Base-by-base conservation (phyloP, 805 yeast species). In the Wickerhamomyces alni region DNA sequence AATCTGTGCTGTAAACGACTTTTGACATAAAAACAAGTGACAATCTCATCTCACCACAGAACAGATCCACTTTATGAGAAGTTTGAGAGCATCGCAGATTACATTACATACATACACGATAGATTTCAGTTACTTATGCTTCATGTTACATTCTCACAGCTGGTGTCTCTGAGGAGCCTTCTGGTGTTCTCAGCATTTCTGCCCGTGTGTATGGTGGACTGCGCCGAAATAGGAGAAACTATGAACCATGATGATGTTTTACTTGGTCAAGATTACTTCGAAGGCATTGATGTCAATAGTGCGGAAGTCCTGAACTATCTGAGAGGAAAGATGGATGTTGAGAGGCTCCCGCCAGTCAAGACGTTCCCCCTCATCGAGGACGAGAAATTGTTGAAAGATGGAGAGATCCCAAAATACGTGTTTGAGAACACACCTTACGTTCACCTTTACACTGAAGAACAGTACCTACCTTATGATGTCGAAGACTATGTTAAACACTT, bases 381-480 rank as follows among this genome's bases (percentile, higher is more conserved):
- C 1, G 60, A 77, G 39, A 54, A 69, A 21, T 66, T 73, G 1
- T 40, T 77, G 12, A 43, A 50, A 15, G 59, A 64, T 32, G 85
- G 86, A 1, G 77, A 74, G 37, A 69, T 84, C 3, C 94, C 93
- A 0, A 56, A 57, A 8, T 84, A 76, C 58, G 82, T 80, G 2
- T 46, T 76, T 2, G 80, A 82, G 33, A 70, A 72, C 54, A 76
- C 84, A 4, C 98, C 99, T 0, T 63, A 80, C 38, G 89, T 91
- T 3, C 86, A 87, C 55, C 66, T 91, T 10, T 89, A 91, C 63
- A 80, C 94, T 1, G 99, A 91, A 55, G 99, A 91, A 52, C 62
- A 68, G 39, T 91, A 89, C 55, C 66, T 83, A 48, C 96, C 99
- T 0, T 87, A 87, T 51, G 94, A 87, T 53, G 71, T 88, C 30